These are phyloP conservation scores for Mucuna pruriens DNA, from an alignment of 306 rosid species.

Conservation along the genomic window DNA sequence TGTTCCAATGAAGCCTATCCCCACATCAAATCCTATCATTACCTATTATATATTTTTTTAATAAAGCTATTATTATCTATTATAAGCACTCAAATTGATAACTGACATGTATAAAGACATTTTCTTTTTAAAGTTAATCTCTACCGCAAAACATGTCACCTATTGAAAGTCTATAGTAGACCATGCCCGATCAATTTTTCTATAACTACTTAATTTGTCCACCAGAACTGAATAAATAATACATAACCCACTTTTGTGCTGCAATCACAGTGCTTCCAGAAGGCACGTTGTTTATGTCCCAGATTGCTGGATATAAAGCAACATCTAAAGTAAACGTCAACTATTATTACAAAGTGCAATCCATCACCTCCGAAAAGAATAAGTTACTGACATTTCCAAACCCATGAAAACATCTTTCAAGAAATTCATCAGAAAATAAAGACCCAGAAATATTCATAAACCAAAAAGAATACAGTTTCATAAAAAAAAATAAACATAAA, in stretches of 20 bases:
- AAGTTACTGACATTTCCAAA: constrained; percentile 23
- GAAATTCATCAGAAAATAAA: too few relatives aligned
- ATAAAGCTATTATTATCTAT: too few relatives aligned
- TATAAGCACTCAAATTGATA: background rate
- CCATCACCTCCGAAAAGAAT: constrained; percentile 6
- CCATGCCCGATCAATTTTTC: background rate
- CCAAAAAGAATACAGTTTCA: too few relatives aligned
- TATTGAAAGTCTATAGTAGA: constrained; percentile 7
- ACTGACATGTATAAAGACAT: background rate
- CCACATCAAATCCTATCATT: background rate
- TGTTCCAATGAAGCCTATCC: background rate
- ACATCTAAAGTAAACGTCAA: constrained; percentile 24
- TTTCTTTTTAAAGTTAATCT: background rate
- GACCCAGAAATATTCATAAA: too few relatives aligned
- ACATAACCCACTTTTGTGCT: constrained; percentile 25
- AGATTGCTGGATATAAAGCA: constrained; percentile 23
- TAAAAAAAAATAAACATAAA: too few relatives aligned
- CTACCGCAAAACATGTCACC: background rate
- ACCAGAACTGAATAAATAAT: constrained; percentile 27
- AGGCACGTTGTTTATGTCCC: constrained; percentile 33
- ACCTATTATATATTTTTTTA: too few relatives aligned
- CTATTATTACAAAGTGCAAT: constrained; percentile 6
- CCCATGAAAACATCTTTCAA: too few relatives aligned
- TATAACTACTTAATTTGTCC: background rate
- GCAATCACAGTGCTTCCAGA: constrained; percentile 7